A percentile compares a stretch with the other conserved stretches of the same genome.
Conservation (phyloP, 208 protist genomes). For the Trypanosomatidae sp. region DNA sequence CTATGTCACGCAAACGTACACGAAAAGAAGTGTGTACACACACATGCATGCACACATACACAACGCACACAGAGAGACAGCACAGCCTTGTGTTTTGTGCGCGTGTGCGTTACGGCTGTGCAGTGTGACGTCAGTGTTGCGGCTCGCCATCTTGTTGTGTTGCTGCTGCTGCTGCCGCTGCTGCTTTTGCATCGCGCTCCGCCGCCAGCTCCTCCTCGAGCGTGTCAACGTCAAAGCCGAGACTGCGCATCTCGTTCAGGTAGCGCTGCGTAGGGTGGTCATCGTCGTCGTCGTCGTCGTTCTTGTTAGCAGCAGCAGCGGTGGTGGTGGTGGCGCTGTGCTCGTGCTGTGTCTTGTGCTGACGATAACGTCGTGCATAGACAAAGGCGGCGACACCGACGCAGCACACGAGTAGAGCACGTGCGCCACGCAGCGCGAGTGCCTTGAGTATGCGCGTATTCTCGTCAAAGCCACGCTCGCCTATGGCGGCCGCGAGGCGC, state of each 20-base stretch:
- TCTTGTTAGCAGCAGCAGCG: not conserved
- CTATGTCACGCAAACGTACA: too few relatives aligned
- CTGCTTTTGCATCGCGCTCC: constrained; percentile 10
- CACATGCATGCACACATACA: too few relatives aligned
- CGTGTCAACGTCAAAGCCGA: constrained; percentile 76
- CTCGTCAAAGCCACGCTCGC: constrained; percentile 53
- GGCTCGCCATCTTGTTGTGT: too few relatives aligned
- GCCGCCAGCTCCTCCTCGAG: constrained; percentile 60
- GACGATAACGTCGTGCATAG: too few relatives aligned
- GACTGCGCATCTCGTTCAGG: constrained; percentile 63
- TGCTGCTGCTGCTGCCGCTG: not conserved
- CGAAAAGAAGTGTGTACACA: too few relatives aligned
- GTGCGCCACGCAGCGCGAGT: constrained; percentile 40
- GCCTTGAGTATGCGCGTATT: constrained; percentile 64
- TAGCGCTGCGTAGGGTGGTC: constrained; percentile 58
- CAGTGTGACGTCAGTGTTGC: too few relatives aligned
- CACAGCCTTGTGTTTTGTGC: too few relatives aligned
- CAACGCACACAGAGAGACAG: too few relatives aligned
- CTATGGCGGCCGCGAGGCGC: constrained; percentile 31
- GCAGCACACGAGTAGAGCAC: constrained; percentile 44
- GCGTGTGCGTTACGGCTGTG: too few relatives aligned
- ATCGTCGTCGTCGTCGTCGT: not conserved
- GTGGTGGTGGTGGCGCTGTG: not conserved
- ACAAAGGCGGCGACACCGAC: constrained; percentile 24
- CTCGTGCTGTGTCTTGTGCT: constrained; percentile 11